Base-by-base conservation (phyloP, 345 rosid species). In the Aquilaria malaccensis region DNA sequence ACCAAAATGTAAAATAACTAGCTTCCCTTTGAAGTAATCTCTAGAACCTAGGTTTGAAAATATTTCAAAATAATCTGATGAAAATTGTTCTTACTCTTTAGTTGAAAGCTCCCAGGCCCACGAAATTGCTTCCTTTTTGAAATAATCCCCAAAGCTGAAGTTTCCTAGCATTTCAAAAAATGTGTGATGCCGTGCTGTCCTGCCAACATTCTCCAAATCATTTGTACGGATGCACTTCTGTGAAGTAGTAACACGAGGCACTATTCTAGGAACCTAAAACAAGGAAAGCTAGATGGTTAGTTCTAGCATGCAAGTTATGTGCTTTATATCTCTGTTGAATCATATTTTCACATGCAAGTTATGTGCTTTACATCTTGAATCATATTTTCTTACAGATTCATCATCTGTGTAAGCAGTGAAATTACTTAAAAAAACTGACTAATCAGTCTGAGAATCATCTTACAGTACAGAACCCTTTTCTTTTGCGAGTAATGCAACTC, bases 81-180 rank as follows among this genome's bases (percentile, higher is more conserved):
- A 65, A 65, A 66, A 45, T 45, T 54, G 55, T 61, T 58, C 87
- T 75, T 82, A 86, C 94, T 83, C 96, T 48, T 33, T 58, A 6
- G 91, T 89, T 47, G 98, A 93, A 59, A 93, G 85, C 81, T 93
- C 98, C 98, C 97, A 93, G 29, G 98, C 96, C 96, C 98, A 89
- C 65, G 60, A 75, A 52, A 93, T 87, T 14, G 98, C 98, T 59
- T 93, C 97, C 71, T 73, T 84, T 80, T 89, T 93, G 73, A 93
- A 89, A 76, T 93, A 93, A 74, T 93, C 98, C 53, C 98, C 98
- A 37, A 93, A 89, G 66, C 96, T 89, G 72, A 93, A 93, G 77
- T 93, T 93, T 58, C 98, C 96, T 15, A 93, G 90, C 98, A 93
- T 93, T 83, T 89, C 98, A 76, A 93, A 93, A 73, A 93, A 89